Evolutionary conservation across 1,284 basidiomycete species (phyloP), one percentile per base, ranked within the genome.

Genomic region (Hemileia vastatrix): DNA sequence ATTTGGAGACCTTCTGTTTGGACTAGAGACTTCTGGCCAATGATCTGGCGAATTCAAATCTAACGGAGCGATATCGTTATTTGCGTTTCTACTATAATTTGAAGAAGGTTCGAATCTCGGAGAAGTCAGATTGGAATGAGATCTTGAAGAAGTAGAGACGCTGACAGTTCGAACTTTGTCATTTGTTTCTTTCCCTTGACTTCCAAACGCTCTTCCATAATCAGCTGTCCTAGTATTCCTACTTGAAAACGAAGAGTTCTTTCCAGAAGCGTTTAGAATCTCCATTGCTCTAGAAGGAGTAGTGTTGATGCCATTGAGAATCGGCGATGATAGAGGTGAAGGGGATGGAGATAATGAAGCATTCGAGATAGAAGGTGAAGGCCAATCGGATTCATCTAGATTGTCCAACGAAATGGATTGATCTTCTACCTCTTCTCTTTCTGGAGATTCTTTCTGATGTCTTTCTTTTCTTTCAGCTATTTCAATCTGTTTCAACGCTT

Each of bases 231-330:
- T 40, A 40, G 8, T 40, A 11, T 15, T 40, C 15, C 15, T 15
- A 40, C 11, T 11, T 11, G 36, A 40, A 15, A 11, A 40, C 11
- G 36, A 40, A 40, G 36, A 9, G 15, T 40, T 40, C 15, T 9
- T 9, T 40, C 36, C 36, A 40, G 36, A 40, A 15, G 36, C 60
- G 8, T 63, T 58, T n/a, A 73, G 50, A 44, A 73, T 74, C 32
- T 71, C 68, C 72, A 71, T 72, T 4, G 71, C 72, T 11, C 72
- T 67, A 2, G 68, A 67, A 1, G 70, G 65, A 33, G 67, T 43
- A 15, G 69, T 62, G 0, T 53, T 55, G 1, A 68, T 23, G 1
- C 60, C 68, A 6, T 31, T 18, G 32, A 71, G 44, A 19, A 57
- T 62, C 8, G 70, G 70, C 9, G 70, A 71, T 0, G 67, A 64